Evolutionary conservation across 202 grass and related monocot species (phyloP), one percentile per base, ranked within the genome.

Genomic region (Eragrostis tef): DNA sequence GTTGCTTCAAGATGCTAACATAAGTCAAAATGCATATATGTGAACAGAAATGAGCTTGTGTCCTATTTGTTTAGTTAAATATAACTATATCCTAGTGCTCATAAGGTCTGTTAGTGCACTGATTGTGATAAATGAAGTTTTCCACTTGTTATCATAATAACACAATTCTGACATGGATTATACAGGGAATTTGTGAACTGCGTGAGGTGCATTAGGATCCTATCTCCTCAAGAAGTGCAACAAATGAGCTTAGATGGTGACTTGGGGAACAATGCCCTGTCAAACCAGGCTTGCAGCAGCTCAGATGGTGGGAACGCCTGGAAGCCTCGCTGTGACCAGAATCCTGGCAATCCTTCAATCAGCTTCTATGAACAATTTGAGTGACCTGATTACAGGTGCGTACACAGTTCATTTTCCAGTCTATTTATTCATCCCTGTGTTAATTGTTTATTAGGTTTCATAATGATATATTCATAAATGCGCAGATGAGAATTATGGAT

Each of bases 171-270:
- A 36, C 72, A 8, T 78, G 68, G 42, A 77, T 80, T 72, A 72
- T 87, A 60, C 93, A 99, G 97, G 87, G 97, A 99, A 72, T 99
- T 99, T 82, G 91, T 99, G 63, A 92, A 91, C 27, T 99, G 97
- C 59, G 97, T 96, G 36, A 87, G 86, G 50, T 96, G 84, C 87
- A 94, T 99, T 67, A 96, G 89, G 81, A 99, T 99, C 67, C 76
- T 99, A 53, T 94, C 97, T 39, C 97, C 97, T 41, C 97, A 94
- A 89, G 97, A 99, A 89, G 97, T 99, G 47, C 93, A 96, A 44
- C 93, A 96, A 79, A 96, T 99, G 93, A 96, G 97, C 77, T 85
- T 99, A 79, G 97, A 99, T 68, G 97, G 89, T 73, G 97, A 96
- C 77, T 70, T 99, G 79, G 87, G 83, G 72, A 93, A 87, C 73